A percentile compares a stretch with the other conserved stretches of the same genome.
Evolutionary conservation across 208 protist species (phyloP).

Genomic region (Crithidia sp.): DNA sequence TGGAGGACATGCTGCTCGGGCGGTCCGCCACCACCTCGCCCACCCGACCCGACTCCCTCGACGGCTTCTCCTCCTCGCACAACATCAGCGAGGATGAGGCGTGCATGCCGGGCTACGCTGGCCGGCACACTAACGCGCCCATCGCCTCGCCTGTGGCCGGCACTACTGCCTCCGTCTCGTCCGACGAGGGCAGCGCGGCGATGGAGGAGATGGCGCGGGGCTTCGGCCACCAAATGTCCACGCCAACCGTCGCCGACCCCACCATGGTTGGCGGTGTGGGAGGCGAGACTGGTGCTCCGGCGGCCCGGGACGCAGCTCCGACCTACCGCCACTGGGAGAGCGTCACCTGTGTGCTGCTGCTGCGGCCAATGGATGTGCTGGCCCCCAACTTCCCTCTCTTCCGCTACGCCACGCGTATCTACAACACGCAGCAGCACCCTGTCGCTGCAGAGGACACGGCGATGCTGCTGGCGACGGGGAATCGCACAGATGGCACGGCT

Average conservation of each 20-base stretch:
- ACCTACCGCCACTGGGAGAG: constrained; percentile 46
- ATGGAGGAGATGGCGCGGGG: constrained; percentile 19
- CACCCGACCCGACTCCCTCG: constrained; percentile 5
- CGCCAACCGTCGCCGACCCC: not conserved
- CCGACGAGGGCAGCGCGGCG: constrained; percentile 6
- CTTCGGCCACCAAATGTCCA: constrained; percentile 6
- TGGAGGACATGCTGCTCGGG: constrained; percentile 55
- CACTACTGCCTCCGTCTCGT: not conserved
- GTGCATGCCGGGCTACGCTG: not conserved
- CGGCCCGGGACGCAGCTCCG: not conserved
- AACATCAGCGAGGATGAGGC: constrained; percentile 18
- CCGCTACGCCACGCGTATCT: constrained; percentile 43
- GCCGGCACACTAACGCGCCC: not conserved
- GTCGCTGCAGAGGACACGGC: constrained; percentile 26
- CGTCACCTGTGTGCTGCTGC: constrained; percentile 62
- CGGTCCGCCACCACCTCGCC: constrained; percentile 8
- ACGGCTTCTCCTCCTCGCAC: constrained; percentile 1
- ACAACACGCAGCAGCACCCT: constrained; percentile 20
- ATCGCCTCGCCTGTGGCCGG: constrained; percentile 2
- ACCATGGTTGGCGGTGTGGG: not conserved
- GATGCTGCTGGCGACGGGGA: constrained; percentile 24
- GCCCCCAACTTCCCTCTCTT: constrained; percentile 59
- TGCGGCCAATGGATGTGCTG: constrained; percentile 37
- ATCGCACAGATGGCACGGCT: constrained; percentile 19
- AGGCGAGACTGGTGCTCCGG: not conserved